Evolutionary conservation across 352 stramenopile species (phyloP), one percentile per base, ranked within the genome.

Genomic region (Sclerospora graminicola): DNA sequence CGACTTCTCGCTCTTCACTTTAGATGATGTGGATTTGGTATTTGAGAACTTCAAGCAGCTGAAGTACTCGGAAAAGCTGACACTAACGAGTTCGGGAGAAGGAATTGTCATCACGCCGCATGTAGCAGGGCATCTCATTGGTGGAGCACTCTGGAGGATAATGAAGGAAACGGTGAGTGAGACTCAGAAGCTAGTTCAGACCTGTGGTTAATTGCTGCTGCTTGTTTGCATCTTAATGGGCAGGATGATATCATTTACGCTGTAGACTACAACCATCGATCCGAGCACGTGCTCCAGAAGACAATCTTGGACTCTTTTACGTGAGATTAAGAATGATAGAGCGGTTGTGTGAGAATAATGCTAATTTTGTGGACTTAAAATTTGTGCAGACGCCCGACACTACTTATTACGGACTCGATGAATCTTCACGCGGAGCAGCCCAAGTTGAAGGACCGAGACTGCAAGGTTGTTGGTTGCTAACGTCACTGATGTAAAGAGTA

Each of bases 61-160:
- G 45, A 98, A 98, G 57, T 97, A 97, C 69, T 96, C 88, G 26
- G 86, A 97, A 59, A 95, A 92, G 44, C 70, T 89, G 44, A 93
- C 71, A 28, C 75, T 95, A 36, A 84, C 78, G 35, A 85, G 84
- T 55, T 82, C 73, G 10, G 76, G 78, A 8, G 69, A 93, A 33
- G 79, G 84, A 19, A 87, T 98, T 27, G 69, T 94, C 14, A 94
- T 98, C 47, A 97, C 89, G 30, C 87, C 94, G 10, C 91, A 98
- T 48, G 73, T 95, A 8, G 89, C 91, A 4, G 94, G 91, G 10
- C 89, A 97, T 56, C 68, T 97, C 24, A 95, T 98, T 31, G 94
- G 94, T 7, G 94, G 90, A 4, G 91, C 89, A 28, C 94, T 97
- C 48, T 98, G 85, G 74, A 76, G 88, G 51, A 86, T 98, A 18